A percentile compares a stretch with the other conserved stretches of the same genome.
Evolutionary conservation across 169 alveolate species (phyloP).

Genomic region (Plasmodium knowlesi): DNA sequence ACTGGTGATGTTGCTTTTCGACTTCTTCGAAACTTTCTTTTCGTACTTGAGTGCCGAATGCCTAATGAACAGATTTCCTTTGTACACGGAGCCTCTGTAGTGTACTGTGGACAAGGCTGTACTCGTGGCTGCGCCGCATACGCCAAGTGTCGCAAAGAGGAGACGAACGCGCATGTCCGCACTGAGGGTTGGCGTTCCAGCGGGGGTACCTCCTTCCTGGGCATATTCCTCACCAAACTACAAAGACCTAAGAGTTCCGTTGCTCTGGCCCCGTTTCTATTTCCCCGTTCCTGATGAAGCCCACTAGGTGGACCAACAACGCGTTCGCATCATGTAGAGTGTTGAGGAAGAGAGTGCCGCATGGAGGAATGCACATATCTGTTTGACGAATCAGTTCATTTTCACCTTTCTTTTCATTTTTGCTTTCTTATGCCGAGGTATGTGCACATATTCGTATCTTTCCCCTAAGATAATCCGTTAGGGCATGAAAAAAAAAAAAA

Average conservation of each 20-base stretch:
- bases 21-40: neutral
- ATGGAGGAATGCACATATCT: neutral
- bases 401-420: neutral
- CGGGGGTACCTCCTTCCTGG: neutral
- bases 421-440: neutral
- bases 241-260: neutral
- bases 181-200: neutral
- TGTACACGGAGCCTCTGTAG: neutral
- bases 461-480: neutral
- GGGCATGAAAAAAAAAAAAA: neutral
- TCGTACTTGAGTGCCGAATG: neutral
- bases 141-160: conserved; percentile 4
- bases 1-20: neutral
- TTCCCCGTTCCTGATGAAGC: neutral
- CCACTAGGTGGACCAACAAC: neutral
- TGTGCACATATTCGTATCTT: neutral
- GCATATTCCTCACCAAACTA: neutral
- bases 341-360: neutral
- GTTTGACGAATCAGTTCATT: neutral
- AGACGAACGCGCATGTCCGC: conserved; percentile 13
- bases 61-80: neutral
- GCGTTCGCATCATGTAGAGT: neutral
- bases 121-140: neutral
- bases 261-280: neutral
- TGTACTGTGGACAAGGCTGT: neutral